phyloP scores from a whole-genome alignment of 257 asterid species.

The Salvia miltiorrhiza region DNA sequence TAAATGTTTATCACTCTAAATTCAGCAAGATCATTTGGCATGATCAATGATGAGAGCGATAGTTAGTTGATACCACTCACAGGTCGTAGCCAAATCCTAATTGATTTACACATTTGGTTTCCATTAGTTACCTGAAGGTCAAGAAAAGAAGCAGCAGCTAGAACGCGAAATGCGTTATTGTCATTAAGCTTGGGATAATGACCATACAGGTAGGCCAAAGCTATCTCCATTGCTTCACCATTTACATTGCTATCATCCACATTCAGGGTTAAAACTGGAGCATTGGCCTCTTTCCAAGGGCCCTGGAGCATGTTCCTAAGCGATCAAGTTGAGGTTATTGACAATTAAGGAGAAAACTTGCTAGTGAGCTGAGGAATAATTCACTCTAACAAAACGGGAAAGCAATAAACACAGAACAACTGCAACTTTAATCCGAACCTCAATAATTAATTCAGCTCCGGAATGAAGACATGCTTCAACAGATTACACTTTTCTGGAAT shows the following conservation, averaged over 20 bases:
- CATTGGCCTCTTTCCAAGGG: conserved; percentile 97
- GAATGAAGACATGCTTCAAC: background rate
- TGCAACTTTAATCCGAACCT: background rate
- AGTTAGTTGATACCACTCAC: too few relatives aligned
- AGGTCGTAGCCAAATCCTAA: too few relatives aligned
- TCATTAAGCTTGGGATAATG: conserved; percentile 90
- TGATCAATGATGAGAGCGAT: background rate
- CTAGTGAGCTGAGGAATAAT: too few relatives aligned
- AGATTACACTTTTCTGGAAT: background rate
- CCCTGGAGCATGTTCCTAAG: conserved; percentile 95
- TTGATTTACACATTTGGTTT: conserved; percentile 2
- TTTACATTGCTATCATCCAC: conserved; percentile 91
- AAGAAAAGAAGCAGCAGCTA: conserved; percentile 97
- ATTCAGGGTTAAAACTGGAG: conserved; percentile 72
- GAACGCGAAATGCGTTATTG: conserved; percentile 82
- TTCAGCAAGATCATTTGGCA: background rate
- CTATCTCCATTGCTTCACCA: conserved; percentile 72
- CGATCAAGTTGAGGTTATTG: background rate
- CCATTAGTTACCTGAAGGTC: conserved; percentile 73
- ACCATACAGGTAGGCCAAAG: conserved; percentile 95
- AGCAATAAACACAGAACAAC: background rate
- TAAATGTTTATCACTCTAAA: background rate
- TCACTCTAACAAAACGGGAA: background rate
- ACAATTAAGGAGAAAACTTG: too few relatives aligned
- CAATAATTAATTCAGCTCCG: background rate